These are phyloP conservation scores for Tuber indicum DNA, from an alignment of 495 filamentous ascomycete species.

Conservation along the genomic window DNA sequence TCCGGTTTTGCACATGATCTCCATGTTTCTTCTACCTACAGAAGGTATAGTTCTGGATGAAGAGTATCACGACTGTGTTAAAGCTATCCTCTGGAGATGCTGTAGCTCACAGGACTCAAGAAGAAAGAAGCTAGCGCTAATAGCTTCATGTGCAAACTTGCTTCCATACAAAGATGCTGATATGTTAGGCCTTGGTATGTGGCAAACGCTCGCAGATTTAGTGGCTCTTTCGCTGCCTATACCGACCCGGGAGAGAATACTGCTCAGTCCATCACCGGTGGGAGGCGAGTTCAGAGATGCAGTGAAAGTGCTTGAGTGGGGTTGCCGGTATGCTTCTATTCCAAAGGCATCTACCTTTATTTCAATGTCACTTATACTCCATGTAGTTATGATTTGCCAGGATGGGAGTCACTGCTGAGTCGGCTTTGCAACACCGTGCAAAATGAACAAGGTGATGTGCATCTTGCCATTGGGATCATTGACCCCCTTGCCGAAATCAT, in stretches of 20 bases:
- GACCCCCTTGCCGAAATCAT: slow-evolving; percentile 63
- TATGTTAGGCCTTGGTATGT: slow-evolving; percentile 37
- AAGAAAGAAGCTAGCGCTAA: slow-evolving; percentile 38
- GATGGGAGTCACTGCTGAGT: slow-evolving; percentile 59
- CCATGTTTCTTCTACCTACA: slow-evolving; percentile 46
- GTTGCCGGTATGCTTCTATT: slow-evolving; percentile 46
- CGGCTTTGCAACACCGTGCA: slow-evolving; percentile 54
- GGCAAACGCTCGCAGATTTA: slow-evolving; percentile 45
- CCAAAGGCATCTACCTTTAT: slow-evolving; percentile 42
- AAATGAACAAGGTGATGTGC: slow-evolving; percentile 60
- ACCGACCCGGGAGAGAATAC: slow-evolving; percentile 25
- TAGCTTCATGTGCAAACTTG: slow-evolving; percentile 31
- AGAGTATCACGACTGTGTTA: slow-evolving; percentile 45
- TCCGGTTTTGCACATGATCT: slow-evolving; percentile 50
- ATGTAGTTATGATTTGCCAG: slow-evolving; percentile 37
- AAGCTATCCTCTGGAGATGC: slow-evolving; percentile 47
- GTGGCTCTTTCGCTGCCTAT: slow-evolving; percentile 40
- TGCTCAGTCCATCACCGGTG: slow-evolving; percentile 31
- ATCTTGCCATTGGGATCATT: slow-evolving; percentile 55
- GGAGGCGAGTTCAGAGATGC: slow-evolving; percentile 64
- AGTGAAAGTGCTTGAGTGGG: slow-evolving; percentile 59
- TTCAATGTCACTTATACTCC: neutral
- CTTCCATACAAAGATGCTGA: slow-evolving; percentile 31
- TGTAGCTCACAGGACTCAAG: slow-evolving; percentile 46
- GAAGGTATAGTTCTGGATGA: slow-evolving; percentile 47